Base-by-base conservation (phyloP, 2,329 filamentous ascomycete genomes). In the Akanthomyces dipterigenus region DNA sequence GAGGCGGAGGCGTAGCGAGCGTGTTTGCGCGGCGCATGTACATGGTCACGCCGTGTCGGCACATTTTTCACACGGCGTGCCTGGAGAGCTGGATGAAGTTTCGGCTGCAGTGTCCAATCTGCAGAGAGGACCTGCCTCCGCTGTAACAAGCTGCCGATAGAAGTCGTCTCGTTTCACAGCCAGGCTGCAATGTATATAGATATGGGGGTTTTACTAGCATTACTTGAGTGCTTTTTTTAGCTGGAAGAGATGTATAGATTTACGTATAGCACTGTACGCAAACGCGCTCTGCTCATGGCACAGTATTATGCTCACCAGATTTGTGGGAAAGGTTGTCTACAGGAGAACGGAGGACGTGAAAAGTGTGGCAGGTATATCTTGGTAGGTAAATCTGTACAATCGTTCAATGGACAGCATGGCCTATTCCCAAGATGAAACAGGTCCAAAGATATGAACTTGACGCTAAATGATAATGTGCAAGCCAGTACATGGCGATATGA, bases 41-140 rank as follows among this genome's bases (percentile, higher is more conserved):
- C 76, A 99, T 99, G 95, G 91, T 98, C 24, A 99, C 95, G 62
- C 95, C 95, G 53, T 99, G 95, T 74, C 81, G 93, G 60, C 95
- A 99, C 76, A 92, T 98, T 54, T 99, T 99, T 72, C 95, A 99
- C 72, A 95, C 88, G 61, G 80, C 82, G 36, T 99, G 95, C 74
- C 77, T 99, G 67, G 93, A 98, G 76, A 92, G 91, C 43, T 98
- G 95, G 95, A 95, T 99, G 89, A 84, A 90, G 71, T 92, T 96
- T 72, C 79, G 93, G 62, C 75, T 99, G 69, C 91, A 96, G 77
- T 99, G 95, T 76, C 95, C 95, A 1, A 97, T 96, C 66, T 98
- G 95, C 75, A 83, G 95, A 67, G 93, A 97, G 77, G 88, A 89
- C 63, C 74, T 98, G 69, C 93, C 93, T 56, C 91, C 93, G 48